These are phyloP conservation scores for Plasmodium knowlesi DNA, from an alignment of 169 alveolate species.

Conservation along the genomic window DNA sequence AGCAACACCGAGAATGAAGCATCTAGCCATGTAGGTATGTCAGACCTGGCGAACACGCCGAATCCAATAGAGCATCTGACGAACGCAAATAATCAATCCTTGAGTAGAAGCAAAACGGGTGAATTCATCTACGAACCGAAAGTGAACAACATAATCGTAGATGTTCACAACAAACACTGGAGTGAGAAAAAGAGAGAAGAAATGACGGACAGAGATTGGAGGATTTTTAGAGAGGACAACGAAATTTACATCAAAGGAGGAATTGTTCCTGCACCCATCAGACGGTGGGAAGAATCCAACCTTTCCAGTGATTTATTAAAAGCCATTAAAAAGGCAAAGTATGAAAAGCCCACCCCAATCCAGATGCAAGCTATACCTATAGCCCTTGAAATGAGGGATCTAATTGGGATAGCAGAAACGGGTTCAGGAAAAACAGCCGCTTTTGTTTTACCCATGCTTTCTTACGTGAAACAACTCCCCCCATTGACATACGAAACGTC, in stretches of 20 bases:
- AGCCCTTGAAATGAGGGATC: slow-evolving; percentile 92
- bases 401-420: slow-evolving; percentile 98
- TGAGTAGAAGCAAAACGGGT: slow-evolving; percentile 17
- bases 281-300: slow-evolving; percentile 92
- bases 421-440: slow-evolving; percentile 98
- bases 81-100: background rate
- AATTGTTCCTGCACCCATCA: slow-evolving; percentile 94
- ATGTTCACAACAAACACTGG: slow-evolving; percentile 87
- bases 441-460: slow-evolving; percentile 95
- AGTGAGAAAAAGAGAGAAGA: slow-evolving; percentile 87
- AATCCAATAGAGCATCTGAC: background rate
- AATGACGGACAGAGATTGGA: slow-evolving; percentile 97
- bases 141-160: slow-evolving; percentile 67
- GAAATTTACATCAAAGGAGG: slow-evolving; percentile 93
- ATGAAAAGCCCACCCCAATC: slow-evolving; percentile 95
- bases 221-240: slow-evolving; percentile 95
- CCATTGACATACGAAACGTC: slow-evolving; percentile 91
- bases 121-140: slow-evolving; percentile 67
- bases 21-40: slow-evolving; percentile 3
- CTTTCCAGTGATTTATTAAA: slow-evolving; percentile 85
- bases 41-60: background rate
- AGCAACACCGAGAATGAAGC: background rate
- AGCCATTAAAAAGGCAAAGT: slow-evolving; percentile 84
- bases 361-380: slow-evolving; percentile 97
- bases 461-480: slow-evolving; percentile 91